Evolutionary conservation across 2,329 filamentous ascomycete species (phyloP).

Genomic region (Sporothrix protearum): DNA sequence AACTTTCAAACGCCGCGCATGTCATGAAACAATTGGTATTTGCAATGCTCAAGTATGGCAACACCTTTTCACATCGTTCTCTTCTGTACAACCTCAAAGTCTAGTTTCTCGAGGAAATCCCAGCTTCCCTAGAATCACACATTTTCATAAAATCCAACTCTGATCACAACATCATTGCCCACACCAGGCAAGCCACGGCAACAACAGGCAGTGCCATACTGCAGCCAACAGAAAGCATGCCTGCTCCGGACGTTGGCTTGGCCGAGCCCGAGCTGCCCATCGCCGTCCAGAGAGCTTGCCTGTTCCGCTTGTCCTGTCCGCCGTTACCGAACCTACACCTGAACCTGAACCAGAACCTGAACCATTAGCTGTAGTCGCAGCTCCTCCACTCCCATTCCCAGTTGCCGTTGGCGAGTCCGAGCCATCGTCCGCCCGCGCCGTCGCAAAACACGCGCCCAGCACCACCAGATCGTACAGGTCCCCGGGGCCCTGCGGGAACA

Average conservation of each 20-base stretch:
- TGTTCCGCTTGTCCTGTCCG: not conserved
- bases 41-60: no score
- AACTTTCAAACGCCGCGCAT: no score
- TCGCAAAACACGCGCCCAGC: not conserved
- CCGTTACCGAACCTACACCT: not conserved
- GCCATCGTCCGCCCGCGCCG: not conserved
- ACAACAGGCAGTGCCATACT: not conserved
- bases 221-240: not conserved
- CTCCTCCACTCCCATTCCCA: not conserved
- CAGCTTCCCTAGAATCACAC: no score
- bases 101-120: no score
- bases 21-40: no score
- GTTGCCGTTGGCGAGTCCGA: not conserved
- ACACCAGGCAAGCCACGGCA: not conserved
- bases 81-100: no score
- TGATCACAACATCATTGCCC: not conserved
- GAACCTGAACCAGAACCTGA: no score
- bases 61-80: no score
- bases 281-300: not conserved
- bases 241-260: not conserved
- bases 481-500: not conserved
- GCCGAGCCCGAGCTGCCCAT: not conserved
- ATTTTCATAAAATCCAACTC: no score
- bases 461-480: conserved; percentile 5
- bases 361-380: not conserved